These are phyloP conservation scores for Monsonia emarginata DNA, from an alignment of 441 rosid species.

Conservation along the genomic window DNA sequence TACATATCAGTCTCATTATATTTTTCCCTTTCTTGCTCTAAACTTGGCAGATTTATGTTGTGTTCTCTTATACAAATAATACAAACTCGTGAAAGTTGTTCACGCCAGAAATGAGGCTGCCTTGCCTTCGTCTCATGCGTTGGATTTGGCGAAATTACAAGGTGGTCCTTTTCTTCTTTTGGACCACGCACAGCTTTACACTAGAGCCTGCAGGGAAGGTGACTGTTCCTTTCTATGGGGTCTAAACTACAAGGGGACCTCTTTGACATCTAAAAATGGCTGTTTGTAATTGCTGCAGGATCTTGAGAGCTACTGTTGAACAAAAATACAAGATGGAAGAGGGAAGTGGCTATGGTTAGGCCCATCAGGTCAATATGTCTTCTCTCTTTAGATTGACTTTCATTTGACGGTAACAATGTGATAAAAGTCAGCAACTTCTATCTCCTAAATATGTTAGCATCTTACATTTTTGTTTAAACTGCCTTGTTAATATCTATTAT, in stretches of 20 bases:
- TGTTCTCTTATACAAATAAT: background rate
- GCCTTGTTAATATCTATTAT: no score
- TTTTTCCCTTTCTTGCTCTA: background rate
- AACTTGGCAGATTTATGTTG: background rate
- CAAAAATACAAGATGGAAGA: background rate
- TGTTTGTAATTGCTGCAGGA: background rate
- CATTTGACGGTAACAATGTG: slow-evolving; percentile 27
- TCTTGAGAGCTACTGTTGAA: background rate
- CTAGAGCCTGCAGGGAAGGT: background rate
- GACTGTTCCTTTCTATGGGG: background rate
- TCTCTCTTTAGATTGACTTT: slow-evolving; percentile 34
- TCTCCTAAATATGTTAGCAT: background rate
- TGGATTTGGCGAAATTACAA: background rate
- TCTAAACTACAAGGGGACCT: background rate
- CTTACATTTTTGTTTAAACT: background rate
- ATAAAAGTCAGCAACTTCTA: slow-evolving; percentile 16
- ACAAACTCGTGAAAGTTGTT: background rate
- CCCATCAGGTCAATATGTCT: background rate
- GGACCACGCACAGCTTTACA: no score
- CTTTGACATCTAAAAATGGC: background rate
- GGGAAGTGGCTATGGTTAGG: background rate
- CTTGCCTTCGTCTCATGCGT: background rate
- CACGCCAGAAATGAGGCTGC: background rate
- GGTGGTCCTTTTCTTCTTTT: background rate
- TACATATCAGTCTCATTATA: background rate